Evolutionary conservation across 345 rosid genomes (phyloP), one percentile per base, ranked within the genome.

Genomic region (Citrus australasica): DNA sequence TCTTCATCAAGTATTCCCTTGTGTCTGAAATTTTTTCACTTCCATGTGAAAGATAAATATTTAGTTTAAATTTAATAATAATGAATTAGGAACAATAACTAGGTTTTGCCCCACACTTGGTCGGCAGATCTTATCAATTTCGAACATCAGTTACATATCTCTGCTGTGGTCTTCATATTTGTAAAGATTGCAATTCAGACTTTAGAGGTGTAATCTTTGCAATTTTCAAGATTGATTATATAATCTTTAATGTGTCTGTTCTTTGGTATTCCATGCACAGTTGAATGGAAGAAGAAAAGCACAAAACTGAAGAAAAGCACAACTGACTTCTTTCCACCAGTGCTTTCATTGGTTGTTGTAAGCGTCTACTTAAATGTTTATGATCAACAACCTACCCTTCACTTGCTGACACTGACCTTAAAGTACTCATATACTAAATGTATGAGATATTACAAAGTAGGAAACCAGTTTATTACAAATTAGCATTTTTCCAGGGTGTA

Each of bases 211-310:
- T 25, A 51, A 68, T 58, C 61, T 21, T 64, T 33, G 53, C n/a
- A 22, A 55, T n/a, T 73, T 42, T 80, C 28, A 2, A 71, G 40
- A 63, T 30, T 76, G 19, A 24, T 11, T 25, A 16, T 51, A 51
- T 69, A 42, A 67, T 71, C 69, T 71, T 48, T 32, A 17, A 48
- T 27, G 59, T 77, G 32, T 70, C 46, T 38, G 17, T 70, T 55
- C 69, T 55, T 71, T 69, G 21, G n/a, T 27, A 19, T 56, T 61
- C 67, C 75, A 17, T 70, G 42, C 33, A 75, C 84, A 93, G 99
- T 91, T 78, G 97, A 93, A 76, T 74, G 93, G 83, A 93, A 92
- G 91, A 93, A 92, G 87, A 96, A 91, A 85, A 90, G 82, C 84
- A 83, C 91, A 37, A 96, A 92, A 84, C 91, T 90, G 0, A 93